Conservation (phyloP, 2,329 filamentous ascomycete genomes). For the Calonectria pauciramosa region DNA sequence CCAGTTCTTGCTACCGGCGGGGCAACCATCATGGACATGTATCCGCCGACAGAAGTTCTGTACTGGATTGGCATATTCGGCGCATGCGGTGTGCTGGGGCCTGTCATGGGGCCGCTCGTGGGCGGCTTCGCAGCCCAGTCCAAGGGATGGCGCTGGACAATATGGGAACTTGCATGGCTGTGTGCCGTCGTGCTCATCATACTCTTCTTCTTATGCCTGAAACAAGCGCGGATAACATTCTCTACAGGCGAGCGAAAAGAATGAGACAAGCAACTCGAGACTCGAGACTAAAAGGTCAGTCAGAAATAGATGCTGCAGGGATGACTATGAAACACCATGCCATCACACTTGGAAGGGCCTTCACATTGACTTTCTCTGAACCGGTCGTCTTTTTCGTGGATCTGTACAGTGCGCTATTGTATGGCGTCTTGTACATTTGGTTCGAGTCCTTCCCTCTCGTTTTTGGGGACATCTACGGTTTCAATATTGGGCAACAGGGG, state of each 20-base stretch:
- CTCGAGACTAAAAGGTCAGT: slow-evolving; percentile 10
- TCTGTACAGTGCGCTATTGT: slow-evolving; percentile 58
- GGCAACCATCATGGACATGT: slow-evolving; percentile 26
- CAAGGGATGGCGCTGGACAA: slow-evolving; percentile 42
- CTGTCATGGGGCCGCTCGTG: slow-evolving; percentile 5
- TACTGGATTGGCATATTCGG: slow-evolving; percentile 25
- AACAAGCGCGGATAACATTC: slow-evolving; percentile 39
- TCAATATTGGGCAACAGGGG: slow-evolving; percentile 72
- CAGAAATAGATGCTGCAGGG: slow-evolving; percentile 25
- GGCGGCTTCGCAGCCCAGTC: slow-evolving; percentile 4
- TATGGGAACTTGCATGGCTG: slow-evolving; percentile 42
- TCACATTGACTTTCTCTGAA: slow-evolving; percentile 53
- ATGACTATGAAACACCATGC: slow-evolving; percentile 31
- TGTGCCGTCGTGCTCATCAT: slow-evolving; percentile 31
- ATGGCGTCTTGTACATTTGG: slow-evolving; percentile 59
- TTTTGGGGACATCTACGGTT: slow-evolving; percentile 38
- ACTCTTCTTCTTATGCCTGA: slow-evolving; percentile 45
- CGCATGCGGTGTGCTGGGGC: not conserved
- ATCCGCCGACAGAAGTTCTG: slow-evolving; percentile 4
- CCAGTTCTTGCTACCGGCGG: slow-evolving; percentile 29
- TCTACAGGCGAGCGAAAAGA: slow-evolving; percentile 35
- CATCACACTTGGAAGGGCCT: slow-evolving; percentile 54
- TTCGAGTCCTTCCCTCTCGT: slow-evolving; percentile 38
- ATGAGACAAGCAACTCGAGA: slow-evolving; percentile 33
- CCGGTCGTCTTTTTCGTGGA: slow-evolving; percentile 59